Evolutionary conservation across 1,284 basidiomycete genomes (phyloP).

Genomic region (Veloboletus limbatus): DNA sequence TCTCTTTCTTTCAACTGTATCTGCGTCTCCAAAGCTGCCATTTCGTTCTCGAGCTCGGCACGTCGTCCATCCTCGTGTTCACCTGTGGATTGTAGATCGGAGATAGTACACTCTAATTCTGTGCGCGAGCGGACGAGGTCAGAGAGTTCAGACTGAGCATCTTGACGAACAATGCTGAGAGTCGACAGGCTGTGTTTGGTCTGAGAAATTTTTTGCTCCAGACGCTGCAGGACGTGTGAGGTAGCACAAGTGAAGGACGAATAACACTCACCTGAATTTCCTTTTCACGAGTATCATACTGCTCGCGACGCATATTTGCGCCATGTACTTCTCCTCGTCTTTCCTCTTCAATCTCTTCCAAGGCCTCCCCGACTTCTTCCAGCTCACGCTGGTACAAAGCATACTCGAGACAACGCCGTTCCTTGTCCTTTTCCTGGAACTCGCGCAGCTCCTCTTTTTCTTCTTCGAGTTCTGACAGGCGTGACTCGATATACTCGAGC

Average conservation of each 20-base stretch:
- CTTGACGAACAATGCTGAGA: conserved; percentile 63
- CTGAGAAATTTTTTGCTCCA: conserved; percentile 75
- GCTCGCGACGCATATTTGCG: conserved; percentile 76
- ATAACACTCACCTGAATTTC: conserved; percentile 65
- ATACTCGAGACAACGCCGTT: conserved; percentile 94
- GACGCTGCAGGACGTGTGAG: conserved; percentile 42
- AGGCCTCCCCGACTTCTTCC: conserved; percentile 79
- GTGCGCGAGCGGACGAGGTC: conserved; percentile 78
- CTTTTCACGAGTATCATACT: conserved; percentile 82
- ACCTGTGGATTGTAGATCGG: conserved; percentile 70
- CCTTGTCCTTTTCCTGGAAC: conserved; percentile 94
- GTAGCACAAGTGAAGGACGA: neutral
- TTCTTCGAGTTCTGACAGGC: conserved; percentile 88
- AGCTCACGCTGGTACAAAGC: conserved; percentile 90
- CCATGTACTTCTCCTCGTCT: conserved; percentile 79
- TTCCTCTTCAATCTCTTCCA: conserved; percentile 85
- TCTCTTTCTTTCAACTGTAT: conserved; percentile 64
- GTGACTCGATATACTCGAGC: conserved; percentile 87
- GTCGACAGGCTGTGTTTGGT: conserved; percentile 72
- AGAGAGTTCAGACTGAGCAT: conserved; percentile 72
- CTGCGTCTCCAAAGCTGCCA: conserved; percentile 56
- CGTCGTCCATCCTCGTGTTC: conserved; percentile 61
- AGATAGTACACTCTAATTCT: conserved; percentile 80
- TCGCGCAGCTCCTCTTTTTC: conserved; percentile 98
- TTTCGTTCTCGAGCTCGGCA: conserved; percentile 64